Base-by-base conservation (phyloP, 352 stramenopile genomes). In the Peronospora tabacina region DNA sequence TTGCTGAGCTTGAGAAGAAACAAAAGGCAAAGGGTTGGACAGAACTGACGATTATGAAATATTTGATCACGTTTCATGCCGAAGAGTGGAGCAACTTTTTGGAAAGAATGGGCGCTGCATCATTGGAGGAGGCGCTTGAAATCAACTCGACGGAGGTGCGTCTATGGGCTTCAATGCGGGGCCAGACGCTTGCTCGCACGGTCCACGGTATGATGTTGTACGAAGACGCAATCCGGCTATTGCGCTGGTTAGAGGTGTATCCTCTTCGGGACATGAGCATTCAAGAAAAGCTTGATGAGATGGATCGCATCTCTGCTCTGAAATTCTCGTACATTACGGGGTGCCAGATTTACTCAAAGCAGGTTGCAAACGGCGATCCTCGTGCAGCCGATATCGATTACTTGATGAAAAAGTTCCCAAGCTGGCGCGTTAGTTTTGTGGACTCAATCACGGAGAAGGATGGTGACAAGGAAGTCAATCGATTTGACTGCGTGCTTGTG, bases 201-300 rank as follows among this genome's bases (percentile, higher is more conserved):
- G 82, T 93, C 0, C 81, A 91, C 42, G 84, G 84, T 13, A 93
- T 95, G 78, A 93, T 93, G 82, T 61, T 93, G 61, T 95, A 94
- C 58, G 82, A 93, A 68, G 80, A 93, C 28, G 80, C 82, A 1
- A 77, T 94, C 28, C 79, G 79, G n/a, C 63, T 94, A 8, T 51
- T 94, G 19, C 77, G 79, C 5, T 94, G 83, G 83, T 60, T 94
- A 7, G 83, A 94, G 51, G 49, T 94, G 20, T 86, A 82, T 51
- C 74, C 72, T 26, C 69, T 85, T 13, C 48, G 51, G 0, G 63
- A 78, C 15, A 82, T 92, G 63, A 67, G 57, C 16, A 65, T 88
- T 13, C 52, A 84, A 16, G 70, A 75, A 15, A 92, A 92, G 28
- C 55, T 89, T 37, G 63, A 73, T 12, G 75, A 91, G 47, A 90